Evolutionary conservation across 176 grass and related monocot genomes (phyloP).

Genomic region (Triticum aestivum): IWGSC_CS_RefSeq_v2.1 NC_057800.1:711162617-711163116

Average conservation of each 20-base stretch:
- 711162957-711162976: not conserved
- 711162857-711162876: fast-evolving
- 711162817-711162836: not conserved
- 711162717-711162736: not conserved
- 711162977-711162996: not conserved
- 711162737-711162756: not conserved
- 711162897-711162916: fast-evolving
- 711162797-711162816: fast-evolving
- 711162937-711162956: not conserved
- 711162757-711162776: not conserved
- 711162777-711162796: not conserved
- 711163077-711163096: too few relatives aligned
- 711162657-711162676: too few relatives aligned
- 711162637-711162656: too few relatives aligned
- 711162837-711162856: not conserved
- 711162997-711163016: fast-evolving
- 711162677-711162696: too few relatives aligned
- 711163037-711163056: not conserved
- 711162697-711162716: too few relatives aligned
- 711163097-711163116: too few relatives aligned
- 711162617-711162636: too few relatives aligned
- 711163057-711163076: not conserved
- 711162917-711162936: not conserved
- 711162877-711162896: not conserved
- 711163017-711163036: not conserved